Evolutionary conservation across 2,329 filamentous ascomycete species (phyloP).

Genomic region (Venturia oleaginea): DNA sequence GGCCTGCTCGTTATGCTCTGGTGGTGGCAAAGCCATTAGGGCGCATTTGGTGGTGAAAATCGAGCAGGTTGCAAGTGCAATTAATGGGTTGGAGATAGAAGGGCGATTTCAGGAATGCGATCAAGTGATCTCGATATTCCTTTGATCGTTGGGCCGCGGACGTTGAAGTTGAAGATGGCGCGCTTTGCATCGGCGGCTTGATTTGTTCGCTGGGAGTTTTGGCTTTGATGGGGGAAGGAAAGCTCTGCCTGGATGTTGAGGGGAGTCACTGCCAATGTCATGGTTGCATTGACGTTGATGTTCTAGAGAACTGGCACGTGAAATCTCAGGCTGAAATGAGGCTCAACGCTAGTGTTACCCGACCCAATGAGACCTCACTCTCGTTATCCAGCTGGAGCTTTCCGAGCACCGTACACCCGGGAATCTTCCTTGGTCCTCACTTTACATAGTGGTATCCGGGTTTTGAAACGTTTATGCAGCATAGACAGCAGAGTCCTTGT

Average conservation of each 20-base stretch:
- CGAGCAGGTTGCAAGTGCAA: background rate
- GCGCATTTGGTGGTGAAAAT: background rate
- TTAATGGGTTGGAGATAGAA: background rate
- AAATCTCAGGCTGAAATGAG: background rate
- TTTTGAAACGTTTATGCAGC: too few relatives aligned
- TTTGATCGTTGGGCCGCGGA: background rate
- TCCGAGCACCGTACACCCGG: too few relatives aligned
- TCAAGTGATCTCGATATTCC: background rate
- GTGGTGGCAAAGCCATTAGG: constrained; percentile 13
- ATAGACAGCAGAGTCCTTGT: too few relatives aligned
- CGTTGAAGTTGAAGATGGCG: background rate
- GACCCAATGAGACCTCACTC: background rate
- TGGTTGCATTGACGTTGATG: background rate
- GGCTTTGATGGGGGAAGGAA: background rate
- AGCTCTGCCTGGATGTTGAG: background rate
- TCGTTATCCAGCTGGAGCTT: background rate
- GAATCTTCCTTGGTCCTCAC: too few relatives aligned
- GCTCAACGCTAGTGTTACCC: background rate
- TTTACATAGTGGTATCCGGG: too few relatives aligned
- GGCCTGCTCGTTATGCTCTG: constrained; percentile 20
- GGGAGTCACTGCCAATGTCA: background rate
- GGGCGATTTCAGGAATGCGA: background rate
- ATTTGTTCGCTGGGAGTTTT: background rate
- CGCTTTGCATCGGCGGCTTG: background rate
- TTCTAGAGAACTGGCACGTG: background rate